Evolutionary conservation across 371 early-diverging fungal genomes (phyloP), one percentile per base, ranked within the genome.

Genomic region (Syncephalastrum sp.): DNA sequence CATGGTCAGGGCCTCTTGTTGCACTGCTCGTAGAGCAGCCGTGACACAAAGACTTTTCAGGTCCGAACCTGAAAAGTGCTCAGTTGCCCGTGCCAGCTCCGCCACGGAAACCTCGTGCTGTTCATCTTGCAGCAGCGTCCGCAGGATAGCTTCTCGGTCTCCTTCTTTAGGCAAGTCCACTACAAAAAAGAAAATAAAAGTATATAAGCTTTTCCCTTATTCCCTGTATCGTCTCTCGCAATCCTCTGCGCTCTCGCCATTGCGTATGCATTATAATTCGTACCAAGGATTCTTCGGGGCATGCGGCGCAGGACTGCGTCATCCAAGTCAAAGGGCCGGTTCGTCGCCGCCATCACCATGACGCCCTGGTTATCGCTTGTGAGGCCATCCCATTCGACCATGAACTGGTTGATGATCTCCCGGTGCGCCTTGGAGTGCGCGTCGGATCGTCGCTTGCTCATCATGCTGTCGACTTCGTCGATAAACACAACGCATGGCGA

Each of bases 241-340:
- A n/a, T 25, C 19, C 23, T 14, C 10, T n/a, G 25, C 27, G 16
- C 25, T 27, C 8, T 16, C n/a, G 10, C 1, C 14, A 27, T 44
- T 16, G 48, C 23, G 50, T 59, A 17, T 16, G 50, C 25, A 38
- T 29, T 56, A 15, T 15, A 17, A 50, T 8, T 47, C 65, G 55
- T 77, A 83, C 92, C 87, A 64, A 97, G 75, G 23, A 99, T 91
- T 21, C 99, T 77, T 24, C 99, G 84, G 16, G 99, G 99, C 81
- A 99, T 85, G 29, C 99, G 77, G 54, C 99, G 83, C 60, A 99
- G 70, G 13, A 99, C 92, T 0, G 99, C 99, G 66, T 99, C 97
- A 69, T 99, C 99, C 47, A 99, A 75, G 60, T 98, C 96, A 73
- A 96, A 97, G 3, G 99, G 99, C 45, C 99, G 81, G 65, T 99